Percentiles rank a stretch among this genome's conserved stretches.
These are phyloP conservation scores for Taphrina sp. DNA, from an alignment of 1,139 yeast genomes.

Conservation along the genomic window DNA sequence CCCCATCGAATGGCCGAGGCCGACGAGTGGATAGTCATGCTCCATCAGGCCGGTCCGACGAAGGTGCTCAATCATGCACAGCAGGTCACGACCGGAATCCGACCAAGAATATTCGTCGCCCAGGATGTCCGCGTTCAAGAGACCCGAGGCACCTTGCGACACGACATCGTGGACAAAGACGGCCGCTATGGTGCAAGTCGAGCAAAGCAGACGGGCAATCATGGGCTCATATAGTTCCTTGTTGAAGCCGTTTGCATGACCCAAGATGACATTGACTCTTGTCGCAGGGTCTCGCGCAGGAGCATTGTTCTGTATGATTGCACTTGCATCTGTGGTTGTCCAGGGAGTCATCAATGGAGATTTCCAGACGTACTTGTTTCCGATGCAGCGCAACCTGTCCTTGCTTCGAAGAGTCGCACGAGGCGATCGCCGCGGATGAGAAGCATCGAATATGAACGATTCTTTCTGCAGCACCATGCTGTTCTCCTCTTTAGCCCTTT, in stretches of 20 bases:
- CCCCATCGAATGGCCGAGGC: slow-evolving; percentile 38
- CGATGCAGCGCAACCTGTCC: slow-evolving; percentile 17
- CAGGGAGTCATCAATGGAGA: neutral
- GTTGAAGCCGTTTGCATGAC: slow-evolving; percentile 38
- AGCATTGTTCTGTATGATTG: neutral
- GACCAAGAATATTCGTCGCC: slow-evolving; percentile 35
- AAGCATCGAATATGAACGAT: slow-evolving; percentile 11
- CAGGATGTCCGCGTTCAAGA: slow-evolving; percentile 34
- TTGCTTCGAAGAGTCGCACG: slow-evolving; percentile 4
- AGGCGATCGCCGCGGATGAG: slow-evolving; percentile 12
- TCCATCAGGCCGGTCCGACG: neutral
- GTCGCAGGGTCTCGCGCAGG: neutral
- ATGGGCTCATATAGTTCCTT: slow-evolving; percentile 38
- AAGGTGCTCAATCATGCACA: slow-evolving; percentile 32
- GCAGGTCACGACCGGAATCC: slow-evolving; percentile 35
- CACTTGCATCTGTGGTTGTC: slow-evolving; percentile 3
- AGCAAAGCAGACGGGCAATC: slow-evolving; percentile 15
- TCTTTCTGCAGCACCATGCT: slow-evolving; percentile 3
- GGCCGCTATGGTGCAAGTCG: slow-evolving; percentile 19
- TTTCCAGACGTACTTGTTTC: slow-evolving; percentile 8
- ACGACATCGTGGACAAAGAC: slow-evolving; percentile 36
- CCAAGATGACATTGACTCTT: slow-evolving; percentile 33
- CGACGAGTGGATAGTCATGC: slow-evolving; percentile 35
- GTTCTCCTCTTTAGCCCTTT: too few relatives aligned
- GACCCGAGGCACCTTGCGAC: slow-evolving; percentile 36